Percentiles rank a stretch among this genome's conserved stretches.
phyloP scores from a whole-genome alignment of 495 filamentous ascomycete species.

The Xylaria scruposa region DNA sequence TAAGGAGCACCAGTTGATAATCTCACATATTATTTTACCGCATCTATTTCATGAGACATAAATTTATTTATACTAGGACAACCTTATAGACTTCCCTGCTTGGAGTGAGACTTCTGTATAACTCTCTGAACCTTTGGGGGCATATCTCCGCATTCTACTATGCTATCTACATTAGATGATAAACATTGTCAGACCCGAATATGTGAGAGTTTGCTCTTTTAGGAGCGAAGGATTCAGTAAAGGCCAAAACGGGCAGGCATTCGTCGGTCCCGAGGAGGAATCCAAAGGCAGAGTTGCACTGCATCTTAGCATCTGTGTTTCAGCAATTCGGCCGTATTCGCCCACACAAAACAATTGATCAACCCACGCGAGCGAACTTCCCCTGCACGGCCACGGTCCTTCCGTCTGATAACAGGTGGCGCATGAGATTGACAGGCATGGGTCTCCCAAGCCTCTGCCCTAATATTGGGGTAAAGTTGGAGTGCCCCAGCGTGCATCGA shows the following conservation, averaged over 20 bases:
- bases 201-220: neutral
- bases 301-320: neutral
- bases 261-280: neutral
- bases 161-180: neutral
- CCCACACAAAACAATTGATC: neutral
- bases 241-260: neutral
- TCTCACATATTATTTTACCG: neutral
- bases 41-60: neutral
- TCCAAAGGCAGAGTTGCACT: neutral
- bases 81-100: too few relatives aligned
- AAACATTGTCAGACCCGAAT: neutral
- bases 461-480: neutral
- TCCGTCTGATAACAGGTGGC: constrained; percentile 8
- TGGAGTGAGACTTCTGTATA: neutral
- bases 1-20: neutral
- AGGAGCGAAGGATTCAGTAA: neutral
- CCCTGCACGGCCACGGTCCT: neutral
- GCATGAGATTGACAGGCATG: neutral
- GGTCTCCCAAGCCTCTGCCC: neutral
- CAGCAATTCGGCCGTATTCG: neutral
- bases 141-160: too few relatives aligned
- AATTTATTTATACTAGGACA: neutral
- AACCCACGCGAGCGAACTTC: too few relatives aligned
- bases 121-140: neutral
- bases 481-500: neutral